Conservation (phyloP, 106 monocot species). For the Hemerocallis citrina region DNA sequence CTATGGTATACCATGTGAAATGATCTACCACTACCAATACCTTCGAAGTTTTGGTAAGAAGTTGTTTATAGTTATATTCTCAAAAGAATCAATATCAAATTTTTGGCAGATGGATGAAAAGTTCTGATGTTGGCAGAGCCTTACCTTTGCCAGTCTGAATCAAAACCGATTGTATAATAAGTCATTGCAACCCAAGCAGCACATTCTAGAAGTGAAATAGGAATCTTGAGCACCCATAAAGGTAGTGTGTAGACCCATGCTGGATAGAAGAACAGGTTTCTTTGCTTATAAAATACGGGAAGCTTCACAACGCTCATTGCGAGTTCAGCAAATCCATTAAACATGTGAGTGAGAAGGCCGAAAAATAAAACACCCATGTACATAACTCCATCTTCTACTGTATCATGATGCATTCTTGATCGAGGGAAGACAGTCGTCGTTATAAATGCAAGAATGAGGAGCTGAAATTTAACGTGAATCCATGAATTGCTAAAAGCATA, state of each 20-base stretch:
- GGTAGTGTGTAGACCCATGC: conserved; percentile 17
- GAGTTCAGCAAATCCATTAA: conserved; percentile 41
- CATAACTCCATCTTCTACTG: conserved; percentile 26
- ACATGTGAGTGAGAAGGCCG: conserved; percentile 20
- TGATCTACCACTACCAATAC: too few relatives aligned
- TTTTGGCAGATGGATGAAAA: not conserved
- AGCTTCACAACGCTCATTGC: conserved; percentile 29
- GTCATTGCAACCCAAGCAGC: conserved; percentile 34
- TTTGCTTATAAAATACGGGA: conserved; percentile 43
- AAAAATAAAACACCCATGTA: conserved; percentile 33
- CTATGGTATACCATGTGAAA: too few relatives aligned
- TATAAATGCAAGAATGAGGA: conserved; percentile 11
- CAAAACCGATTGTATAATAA: conserved; percentile 35
- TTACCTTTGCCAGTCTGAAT: conserved; percentile 25
- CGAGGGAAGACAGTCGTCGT: conserved; percentile 34
- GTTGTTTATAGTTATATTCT: too few relatives aligned
- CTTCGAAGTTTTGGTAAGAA: too few relatives aligned
- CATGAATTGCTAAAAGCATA: not conserved
- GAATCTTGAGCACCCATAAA: conserved; percentile 23
- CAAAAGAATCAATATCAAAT: too few relatives aligned
- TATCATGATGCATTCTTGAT: conserved; percentile 21
- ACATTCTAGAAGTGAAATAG: conserved; percentile 33
- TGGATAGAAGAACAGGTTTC: conserved; percentile 17
- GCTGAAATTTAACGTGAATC: conserved; percentile 2
- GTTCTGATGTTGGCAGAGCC: not conserved